These are phyloP conservation scores for Moricandia moricandioides DNA, from an alignment of 345 rosid genomes.

Conservation along the genomic window DNA sequence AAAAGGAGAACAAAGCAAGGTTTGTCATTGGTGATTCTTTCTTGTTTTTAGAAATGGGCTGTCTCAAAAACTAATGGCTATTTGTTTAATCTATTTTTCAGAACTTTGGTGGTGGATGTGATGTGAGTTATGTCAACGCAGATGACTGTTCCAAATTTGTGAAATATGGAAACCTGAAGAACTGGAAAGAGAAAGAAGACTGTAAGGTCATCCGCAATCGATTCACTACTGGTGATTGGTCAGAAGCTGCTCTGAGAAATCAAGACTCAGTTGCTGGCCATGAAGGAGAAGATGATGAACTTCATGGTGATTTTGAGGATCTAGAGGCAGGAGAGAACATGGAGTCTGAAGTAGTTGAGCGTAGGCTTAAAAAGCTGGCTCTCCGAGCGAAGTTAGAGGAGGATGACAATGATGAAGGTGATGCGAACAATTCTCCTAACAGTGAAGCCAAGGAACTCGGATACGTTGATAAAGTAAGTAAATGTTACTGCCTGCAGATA, in stretches of 20 bases:
- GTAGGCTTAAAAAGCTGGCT: conserved; percentile 80
- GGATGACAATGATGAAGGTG: conserved; percentile 54
- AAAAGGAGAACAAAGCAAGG: conserved; percentile 65
- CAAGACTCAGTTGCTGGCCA: conserved; percentile 29
- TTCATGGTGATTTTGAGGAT: conserved; percentile 90
- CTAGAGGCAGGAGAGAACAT: conserved; percentile 72
- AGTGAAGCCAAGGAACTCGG: conserved; percentile 53
- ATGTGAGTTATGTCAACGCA: conserved; percentile 32
- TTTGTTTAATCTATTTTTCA: conserved; percentile 32
- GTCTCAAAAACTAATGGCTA: conserved; percentile 1
- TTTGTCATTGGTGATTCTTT: conserved; percentile 28
- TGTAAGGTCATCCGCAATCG: conserved; percentile 65
- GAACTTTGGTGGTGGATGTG: conserved; percentile 42
- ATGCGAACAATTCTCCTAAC: conserved; percentile 34
- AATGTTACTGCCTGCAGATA: not conserved
- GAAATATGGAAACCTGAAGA: conserved; percentile 40
- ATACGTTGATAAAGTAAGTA: conserved; percentile 48
- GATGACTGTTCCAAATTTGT: conserved; percentile 66
- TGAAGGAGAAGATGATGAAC: conserved; percentile 46
- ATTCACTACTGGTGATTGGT: conserved; percentile 82
- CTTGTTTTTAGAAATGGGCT: too few relatives aligned
- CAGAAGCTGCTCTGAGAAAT: conserved; percentile 62
- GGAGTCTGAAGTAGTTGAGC: conserved; percentile 45
- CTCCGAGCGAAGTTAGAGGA: conserved; percentile 60
- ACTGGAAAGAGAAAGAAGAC: conserved; percentile 56